These are phyloP conservation scores for Crinitomyces ghanaensis DNA, from an alignment of 805 yeast species.

Conservation along the genomic window DNA sequence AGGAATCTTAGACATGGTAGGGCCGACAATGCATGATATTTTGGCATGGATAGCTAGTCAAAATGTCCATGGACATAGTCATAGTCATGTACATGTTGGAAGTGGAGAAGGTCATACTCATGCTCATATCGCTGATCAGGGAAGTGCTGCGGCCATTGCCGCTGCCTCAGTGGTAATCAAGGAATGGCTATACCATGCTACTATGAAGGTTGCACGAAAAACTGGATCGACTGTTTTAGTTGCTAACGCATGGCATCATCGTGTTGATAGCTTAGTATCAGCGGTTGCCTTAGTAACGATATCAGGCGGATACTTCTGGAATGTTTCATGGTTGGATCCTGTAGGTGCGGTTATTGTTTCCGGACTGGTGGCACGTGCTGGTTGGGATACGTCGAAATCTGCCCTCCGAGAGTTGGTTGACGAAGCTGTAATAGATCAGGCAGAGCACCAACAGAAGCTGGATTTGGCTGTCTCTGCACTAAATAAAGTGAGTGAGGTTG, in stretches of 20 bases:
- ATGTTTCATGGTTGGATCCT: constrained; percentile 78
- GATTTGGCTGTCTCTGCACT: too few species aligned
- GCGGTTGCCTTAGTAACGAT: constrained; percentile 83
- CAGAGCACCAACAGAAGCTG: too few species aligned
- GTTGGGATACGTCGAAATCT: constrained; percentile 57
- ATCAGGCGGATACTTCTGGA: constrained; percentile 67
- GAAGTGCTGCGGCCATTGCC: constrained; percentile 85
- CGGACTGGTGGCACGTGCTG: constrained; percentile 70
- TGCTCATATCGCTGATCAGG: constrained; percentile 39
- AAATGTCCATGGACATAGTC: constrained; percentile 19
- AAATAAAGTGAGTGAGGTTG: too few species aligned
- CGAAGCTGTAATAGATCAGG: too few species aligned
- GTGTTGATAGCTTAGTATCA: constrained; percentile 88
- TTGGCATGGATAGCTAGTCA: constrained; percentile 4
- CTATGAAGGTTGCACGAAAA: constrained; percentile 64
- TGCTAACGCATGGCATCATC: constrained; percentile 98
- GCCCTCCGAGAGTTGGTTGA: constrained; percentile 74
- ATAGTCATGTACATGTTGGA: constrained; percentile 41
- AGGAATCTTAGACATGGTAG: constrained; percentile 26
- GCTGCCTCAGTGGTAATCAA: constrained; percentile 76
- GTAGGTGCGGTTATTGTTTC: constrained; percentile 88
- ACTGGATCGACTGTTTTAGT: constrained; percentile 80
- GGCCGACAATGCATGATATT: constrained; percentile 39
- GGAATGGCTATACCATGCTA: constrained; percentile 78
- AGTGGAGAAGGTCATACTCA: too few species aligned